Evolutionary conservation across 2,329 filamentous ascomycete genomes (phyloP).

Genomic region (Emericellopsis cladophorae): DNA sequence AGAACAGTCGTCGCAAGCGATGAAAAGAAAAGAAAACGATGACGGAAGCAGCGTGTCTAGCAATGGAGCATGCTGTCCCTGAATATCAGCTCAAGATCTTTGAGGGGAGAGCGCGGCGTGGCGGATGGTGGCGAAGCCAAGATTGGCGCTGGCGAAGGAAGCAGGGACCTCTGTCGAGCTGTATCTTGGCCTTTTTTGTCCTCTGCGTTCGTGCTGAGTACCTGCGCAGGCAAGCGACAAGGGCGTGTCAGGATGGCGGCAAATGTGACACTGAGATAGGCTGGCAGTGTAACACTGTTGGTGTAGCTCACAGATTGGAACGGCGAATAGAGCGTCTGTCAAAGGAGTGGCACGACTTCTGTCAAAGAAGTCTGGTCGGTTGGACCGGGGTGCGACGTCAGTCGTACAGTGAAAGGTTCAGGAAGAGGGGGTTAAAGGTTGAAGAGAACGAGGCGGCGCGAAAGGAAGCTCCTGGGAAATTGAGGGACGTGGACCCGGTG

Average conservation of each 20-base stretch:
- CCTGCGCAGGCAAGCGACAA: neutral
- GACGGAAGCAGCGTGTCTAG: neutral
- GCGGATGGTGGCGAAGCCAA: no score
- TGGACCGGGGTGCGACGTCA: neutral
- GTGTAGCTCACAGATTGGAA: neutral
- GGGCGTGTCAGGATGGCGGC: neutral
- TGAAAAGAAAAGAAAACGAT: neutral
- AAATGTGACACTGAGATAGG: neutral
- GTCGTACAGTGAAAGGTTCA: neutral
- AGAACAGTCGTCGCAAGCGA: no score
- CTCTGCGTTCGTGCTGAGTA: no score
- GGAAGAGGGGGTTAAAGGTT: neutral
- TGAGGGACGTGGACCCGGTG: no score
- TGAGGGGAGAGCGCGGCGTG: neutral
- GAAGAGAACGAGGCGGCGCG: no score
- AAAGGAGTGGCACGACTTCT: conserved; percentile 21
- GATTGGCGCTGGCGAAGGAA: no score
- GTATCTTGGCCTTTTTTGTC: no score
- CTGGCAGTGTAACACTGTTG: neutral
- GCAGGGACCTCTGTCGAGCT: no score
- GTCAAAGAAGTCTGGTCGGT: conserved; percentile 19
- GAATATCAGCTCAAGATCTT: neutral
- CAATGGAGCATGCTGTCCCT: neutral
- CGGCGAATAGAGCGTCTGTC: neutral
- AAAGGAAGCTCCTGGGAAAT: no score